Conservation (phyloP, 192 early-diverging fungal genomes). For the Backusella parvicylindrica region DNA sequence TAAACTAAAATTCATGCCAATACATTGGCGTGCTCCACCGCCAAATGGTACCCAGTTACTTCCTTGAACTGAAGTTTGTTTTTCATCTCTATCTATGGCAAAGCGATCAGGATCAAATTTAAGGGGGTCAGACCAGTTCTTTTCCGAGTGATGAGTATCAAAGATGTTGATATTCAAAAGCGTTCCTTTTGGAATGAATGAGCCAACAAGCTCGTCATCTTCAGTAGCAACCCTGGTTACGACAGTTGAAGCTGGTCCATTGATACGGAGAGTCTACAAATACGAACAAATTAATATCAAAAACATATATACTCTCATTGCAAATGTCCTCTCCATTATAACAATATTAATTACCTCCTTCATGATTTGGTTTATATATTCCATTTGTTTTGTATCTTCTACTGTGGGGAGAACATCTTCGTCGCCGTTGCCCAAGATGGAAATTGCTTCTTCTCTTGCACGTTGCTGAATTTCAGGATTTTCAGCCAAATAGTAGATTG, state of each 20-base stretch:
- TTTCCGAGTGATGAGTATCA: background rate
- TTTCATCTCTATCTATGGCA: slow-evolving; percentile 5
- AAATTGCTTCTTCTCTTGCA: slow-evolving; percentile 48
- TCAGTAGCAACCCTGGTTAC: slow-evolving; percentile 9
- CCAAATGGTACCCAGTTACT: slow-evolving; percentile 53
- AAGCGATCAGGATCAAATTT: slow-evolving; percentile 52
- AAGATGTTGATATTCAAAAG: slow-evolving; percentile 8
- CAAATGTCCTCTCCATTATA: no score
- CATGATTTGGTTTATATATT: slow-evolving; percentile 48
- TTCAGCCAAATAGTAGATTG: slow-evolving; percentile 46
- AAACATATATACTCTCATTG: no score
- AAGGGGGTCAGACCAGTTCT: slow-evolving; percentile 38
- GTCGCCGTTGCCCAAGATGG: slow-evolving; percentile 48
- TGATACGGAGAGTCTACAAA: slow-evolving; percentile 6
- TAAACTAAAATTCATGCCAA: slow-evolving; percentile 62
- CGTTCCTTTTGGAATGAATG: slow-evolving; percentile 23
- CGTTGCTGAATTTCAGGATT: slow-evolving; percentile 49
- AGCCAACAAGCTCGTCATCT: slow-evolving; percentile 18
- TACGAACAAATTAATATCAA: background rate
- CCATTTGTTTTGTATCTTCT: slow-evolving; percentile 49
- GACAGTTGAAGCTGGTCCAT: slow-evolving; percentile 6
- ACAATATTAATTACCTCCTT: slow-evolving; percentile 35
- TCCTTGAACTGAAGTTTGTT: background rate
- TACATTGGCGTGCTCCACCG: slow-evolving; percentile 55
- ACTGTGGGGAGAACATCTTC: slow-evolving; percentile 46